A percentile compares a stretch with the other conserved stretches of the same genome.
These are phyloP conservation scores for Populus tremula DNA, from an alignment of 345 rosid genomes.

Conservation along the genomic window DNA sequence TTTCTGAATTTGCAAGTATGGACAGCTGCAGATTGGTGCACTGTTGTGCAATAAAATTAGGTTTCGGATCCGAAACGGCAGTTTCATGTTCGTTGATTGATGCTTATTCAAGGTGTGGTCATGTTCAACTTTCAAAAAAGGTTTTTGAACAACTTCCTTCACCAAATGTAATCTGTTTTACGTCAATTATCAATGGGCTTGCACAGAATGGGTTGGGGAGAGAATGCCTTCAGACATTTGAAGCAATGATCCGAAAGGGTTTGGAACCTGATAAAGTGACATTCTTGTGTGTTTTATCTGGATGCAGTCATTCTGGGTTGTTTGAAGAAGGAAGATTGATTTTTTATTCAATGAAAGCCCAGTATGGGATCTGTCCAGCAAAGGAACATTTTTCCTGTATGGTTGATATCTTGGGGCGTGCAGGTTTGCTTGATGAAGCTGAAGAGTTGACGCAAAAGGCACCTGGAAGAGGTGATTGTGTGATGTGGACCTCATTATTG, in stretches of 20 bases:
- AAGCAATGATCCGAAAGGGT: constrained; percentile 50
- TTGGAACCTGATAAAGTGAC: constrained; percentile 68
- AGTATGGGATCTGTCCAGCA: constrained; percentile 48
- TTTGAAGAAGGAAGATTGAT: constrained; percentile 60
- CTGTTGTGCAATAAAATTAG: constrained; percentile 55
- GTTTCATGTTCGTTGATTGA: constrained; percentile 74
- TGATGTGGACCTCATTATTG: constrained; percentile 76
- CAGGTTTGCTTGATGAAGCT: constrained; percentile 66
- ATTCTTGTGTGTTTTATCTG: constrained; percentile 56
- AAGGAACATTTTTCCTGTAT: constrained; percentile 65
- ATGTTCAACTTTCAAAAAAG: constrained; percentile 43
- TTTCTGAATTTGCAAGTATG: constrained; percentile 38
- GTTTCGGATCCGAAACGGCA: constrained; percentile 54
- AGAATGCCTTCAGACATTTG: constrained; percentile 53
- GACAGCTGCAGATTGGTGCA: constrained; percentile 47
- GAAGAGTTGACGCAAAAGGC: constrained; percentile 54
- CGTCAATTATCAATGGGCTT: constrained; percentile 60
- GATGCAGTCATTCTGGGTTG: constrained; percentile 75
- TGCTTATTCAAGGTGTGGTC: constrained; percentile 65
- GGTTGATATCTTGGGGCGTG: constrained; percentile 77
- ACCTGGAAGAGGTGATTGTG: constrained; percentile 46
- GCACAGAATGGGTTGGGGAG: constrained; percentile 69
- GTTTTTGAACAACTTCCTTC: constrained; percentile 49
- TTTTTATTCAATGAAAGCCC: constrained; percentile 46
- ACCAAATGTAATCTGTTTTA: constrained; percentile 63